Base-by-base conservation (phyloP, 768 basidiomycete species). In the Mrakia hoshinonis region DNA sequence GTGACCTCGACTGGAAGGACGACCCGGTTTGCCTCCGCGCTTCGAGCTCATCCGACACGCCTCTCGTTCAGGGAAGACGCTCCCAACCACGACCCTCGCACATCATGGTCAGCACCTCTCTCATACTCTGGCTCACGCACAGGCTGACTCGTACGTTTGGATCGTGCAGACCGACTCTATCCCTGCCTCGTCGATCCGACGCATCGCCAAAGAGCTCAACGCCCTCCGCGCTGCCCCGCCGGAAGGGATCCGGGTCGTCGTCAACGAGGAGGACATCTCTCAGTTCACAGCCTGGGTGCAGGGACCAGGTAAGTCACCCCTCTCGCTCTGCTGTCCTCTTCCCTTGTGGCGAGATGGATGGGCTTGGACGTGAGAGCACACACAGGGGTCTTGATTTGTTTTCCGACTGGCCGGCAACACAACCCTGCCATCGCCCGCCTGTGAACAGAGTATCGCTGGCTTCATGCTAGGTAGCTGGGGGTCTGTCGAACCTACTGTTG, bases 211-310 rank as follows among this genome's bases (percentile, higher is more conserved):
- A 67, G 93, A 96, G 81, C 83, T 93, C 54, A 84, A 83, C 48
- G 87, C 90, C 75, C 85, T 97, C 72, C 86, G 87, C 80, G 88
- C 84, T 73, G 87, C 82, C 73, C 93, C 93, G 46, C 90, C 89
- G 15, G 93, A 96, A 77, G 93, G 92, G n/a, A 91, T 96, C 77
- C 87, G 93, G 75, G 84, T 96, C 36, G 85, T 88, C 68, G 86
- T 89, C 3, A 89, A 83, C 73, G 93, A 96, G 65, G 90, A 94
- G 77, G 90, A 95, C 77, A 87, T 95, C 81, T 81, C 92, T 26
- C 88, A 91, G 77, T 84, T 97, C 49, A 88, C 86, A 1, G 93
- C 92, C 0, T 87, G 92, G 66, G 90, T 97, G 22, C 85, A 91
- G 77, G 93, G 93, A 0, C 93, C 63, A 18, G 72, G 62, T 52